Percentiles rank a stretch among this genome's conserved stretches.
These are phyloP conservation scores for Asterophora parasitica DNA, from an alignment of 768 basidiomycete species.

Conservation along the genomic window DNA sequence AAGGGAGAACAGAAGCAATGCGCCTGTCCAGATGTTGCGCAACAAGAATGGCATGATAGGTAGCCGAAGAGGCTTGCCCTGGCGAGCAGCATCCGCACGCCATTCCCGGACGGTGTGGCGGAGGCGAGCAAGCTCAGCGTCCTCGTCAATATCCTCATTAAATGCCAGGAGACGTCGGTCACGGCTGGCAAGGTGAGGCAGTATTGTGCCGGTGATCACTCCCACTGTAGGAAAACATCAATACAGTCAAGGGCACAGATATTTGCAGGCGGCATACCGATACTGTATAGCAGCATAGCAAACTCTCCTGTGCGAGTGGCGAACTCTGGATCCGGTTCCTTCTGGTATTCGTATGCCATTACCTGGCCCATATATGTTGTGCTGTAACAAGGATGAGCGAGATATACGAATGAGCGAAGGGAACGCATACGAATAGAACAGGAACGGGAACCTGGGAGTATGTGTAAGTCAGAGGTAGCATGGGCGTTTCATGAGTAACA, in stretches of 20 bases:
- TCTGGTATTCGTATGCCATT: conserved; percentile 74
- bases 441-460: conserved; percentile 77
- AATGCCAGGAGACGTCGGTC: conserved; percentile 76
- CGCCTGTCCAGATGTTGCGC: conserved; percentile 91
- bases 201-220: conserved; percentile 71
- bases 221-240: conserved; percentile 54
- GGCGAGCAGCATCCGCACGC: conserved; percentile 77
- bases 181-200: conserved; percentile 78
- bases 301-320: conserved; percentile 84
- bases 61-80: conserved; percentile 69
- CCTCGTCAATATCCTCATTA: conserved; percentile 67
- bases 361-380: conserved; percentile 94
- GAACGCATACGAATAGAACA: conserved; percentile 76
- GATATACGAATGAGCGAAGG: not conserved
- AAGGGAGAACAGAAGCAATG: conserved; percentile 72
- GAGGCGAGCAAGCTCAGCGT: conserved; percentile 68
- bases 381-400: conserved; percentile 28
- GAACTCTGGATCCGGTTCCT: conserved; percentile 76
- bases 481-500: conserved; percentile 18
- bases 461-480: conserved; percentile 4
- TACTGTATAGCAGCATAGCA: conserved; percentile 86
- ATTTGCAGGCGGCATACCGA: conserved; percentile 47
- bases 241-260: conserved; percentile 4
- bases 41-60: conserved; percentile 90
- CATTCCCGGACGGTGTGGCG: conserved; percentile 69